phyloP scores from a whole-genome alignment of 805 yeast genomes.

The Tetrapisispora nanseiensis region DNA sequence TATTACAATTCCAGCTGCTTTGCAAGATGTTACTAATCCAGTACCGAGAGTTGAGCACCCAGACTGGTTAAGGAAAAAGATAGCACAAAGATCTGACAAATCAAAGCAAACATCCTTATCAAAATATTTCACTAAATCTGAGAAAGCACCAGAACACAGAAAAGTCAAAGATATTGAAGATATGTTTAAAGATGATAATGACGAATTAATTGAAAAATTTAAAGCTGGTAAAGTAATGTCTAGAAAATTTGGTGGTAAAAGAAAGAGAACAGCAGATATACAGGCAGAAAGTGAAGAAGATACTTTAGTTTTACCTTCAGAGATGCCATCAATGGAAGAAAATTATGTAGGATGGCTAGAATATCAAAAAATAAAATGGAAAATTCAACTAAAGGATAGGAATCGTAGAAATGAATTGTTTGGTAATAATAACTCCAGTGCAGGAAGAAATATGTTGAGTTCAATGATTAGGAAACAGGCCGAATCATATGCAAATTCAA shows the following conservation, averaged over 20 bases:
- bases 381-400: conserved; percentile 58
- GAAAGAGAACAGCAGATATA: conserved; percentile 27
- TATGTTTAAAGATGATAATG: conserved; percentile 33
- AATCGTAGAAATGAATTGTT: conserved; percentile 66
- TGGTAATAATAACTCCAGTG: conserved; percentile 50
- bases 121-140: conserved; percentile 43
- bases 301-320: conserved; percentile 32
- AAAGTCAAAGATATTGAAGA: conserved; percentile 68
- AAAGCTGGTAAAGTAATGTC: conserved; percentile 32
- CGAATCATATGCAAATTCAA: conserved; percentile 61
- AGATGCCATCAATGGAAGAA: conserved; percentile 50
- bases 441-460: conserved; percentile 54
- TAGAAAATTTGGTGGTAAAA: conserved; percentile 24
- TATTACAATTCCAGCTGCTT: conserved; percentile 93
- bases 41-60: conserved; percentile 94
- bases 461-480: conserved; percentile 68
- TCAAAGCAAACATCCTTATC: conserved; percentile 61
- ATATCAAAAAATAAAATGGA: conserved; percentile 87
- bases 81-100: conserved; percentile 51
- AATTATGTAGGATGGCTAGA: conserved; percentile 61
- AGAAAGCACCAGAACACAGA: conserved; percentile 32
- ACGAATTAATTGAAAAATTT: conserved; percentile 15
- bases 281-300: conserved; percentile 33
- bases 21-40: conserved; percentile 80
- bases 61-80: conserved; percentile 71